phyloP scores from a whole-genome alignment of 306 rosid genomes.

The Alnus rubra region DNA sequence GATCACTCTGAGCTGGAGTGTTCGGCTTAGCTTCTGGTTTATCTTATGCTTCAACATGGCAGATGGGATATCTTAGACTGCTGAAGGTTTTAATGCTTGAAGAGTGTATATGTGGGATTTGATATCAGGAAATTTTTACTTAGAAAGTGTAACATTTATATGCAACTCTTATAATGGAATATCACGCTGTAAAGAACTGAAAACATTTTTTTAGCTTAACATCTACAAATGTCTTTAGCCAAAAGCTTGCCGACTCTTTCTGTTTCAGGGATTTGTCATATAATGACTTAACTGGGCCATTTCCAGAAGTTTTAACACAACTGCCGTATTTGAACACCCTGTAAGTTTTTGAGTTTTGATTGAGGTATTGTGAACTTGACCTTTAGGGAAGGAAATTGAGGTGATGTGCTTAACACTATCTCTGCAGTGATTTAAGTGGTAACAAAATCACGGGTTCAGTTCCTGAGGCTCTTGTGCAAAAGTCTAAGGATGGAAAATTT shows the following conservation, averaged over 20 bases:
- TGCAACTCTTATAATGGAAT: not conserved
- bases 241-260: not conserved
- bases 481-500: constrained; percentile 1
- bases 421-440: constrained; percentile 18
- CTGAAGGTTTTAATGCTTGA: no score
- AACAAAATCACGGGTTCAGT: constrained; percentile 29
- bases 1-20: no score
- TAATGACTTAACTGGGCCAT: constrained; percentile 43
- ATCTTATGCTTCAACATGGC: not conserved
- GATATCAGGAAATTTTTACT: not conserved
- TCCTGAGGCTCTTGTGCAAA: constrained; percentile 26
- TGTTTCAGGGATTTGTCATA: constrained; percentile 44
- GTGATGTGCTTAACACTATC: not conserved
- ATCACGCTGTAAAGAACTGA: not conserved
- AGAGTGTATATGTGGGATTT: not conserved
- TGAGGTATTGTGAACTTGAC: not conserved
- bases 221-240: not conserved
- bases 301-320: constrained; percentile 36
- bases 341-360: constrained; percentile 25
- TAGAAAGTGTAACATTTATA: not conserved
- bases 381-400: not conserved
- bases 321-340: constrained; percentile 26
- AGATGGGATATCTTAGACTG: not conserved
- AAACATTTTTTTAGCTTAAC: not conserved
- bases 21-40: no score